These are phyloP conservation scores for Thielaviopsis punctulata DNA, from an alignment of 2,329 filamentous ascomycete species.

Conservation along the genomic window DNA sequence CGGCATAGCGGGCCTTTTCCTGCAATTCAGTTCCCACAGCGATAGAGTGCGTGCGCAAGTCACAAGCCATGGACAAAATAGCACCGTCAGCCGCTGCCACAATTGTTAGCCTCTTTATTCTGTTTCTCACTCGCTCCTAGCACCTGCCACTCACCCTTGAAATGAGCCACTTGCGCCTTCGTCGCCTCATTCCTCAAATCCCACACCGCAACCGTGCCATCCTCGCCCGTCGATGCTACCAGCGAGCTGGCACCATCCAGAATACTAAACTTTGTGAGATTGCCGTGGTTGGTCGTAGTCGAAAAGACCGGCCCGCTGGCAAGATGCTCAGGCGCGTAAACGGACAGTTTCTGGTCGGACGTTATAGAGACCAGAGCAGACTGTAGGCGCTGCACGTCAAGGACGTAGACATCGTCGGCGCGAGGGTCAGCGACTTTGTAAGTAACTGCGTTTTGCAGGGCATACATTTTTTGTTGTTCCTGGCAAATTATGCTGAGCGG, in stretches of 20 bases:
- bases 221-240: conserved; percentile 53
- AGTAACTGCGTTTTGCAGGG: conserved; percentile 8
- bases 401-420: conserved; percentile 8
- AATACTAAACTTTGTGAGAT: conserved; percentile 44
- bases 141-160: conserved; percentile 21
- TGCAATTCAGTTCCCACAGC: conserved; percentile 59
- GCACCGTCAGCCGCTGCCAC: conserved; percentile 19
- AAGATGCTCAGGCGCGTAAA: conserved; percentile 20
- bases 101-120: not conserved
- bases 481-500: too few species aligned
- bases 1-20: conserved; percentile 42
- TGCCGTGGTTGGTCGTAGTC: conserved; percentile 33
- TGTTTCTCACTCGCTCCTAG: not conserved
- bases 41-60: conserved; percentile 37
- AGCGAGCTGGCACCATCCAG: conserved; percentile 34
- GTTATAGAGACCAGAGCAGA: conserved; percentile 3
- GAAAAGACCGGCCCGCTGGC: conserved; percentile 27
- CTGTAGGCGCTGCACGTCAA: conserved; percentile 8
- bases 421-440: conserved; percentile 11
- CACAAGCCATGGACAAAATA: conserved; percentile 50
- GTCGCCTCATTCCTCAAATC: conserved; percentile 36
- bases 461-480: conserved; percentile 4
- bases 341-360: conserved; percentile 7
- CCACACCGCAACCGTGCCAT: conserved; percentile 50
- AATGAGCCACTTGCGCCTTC: conserved; percentile 25